Base-by-base conservation (phyloP, 306 rosid species). In the Rosa lucieae region DNA sequence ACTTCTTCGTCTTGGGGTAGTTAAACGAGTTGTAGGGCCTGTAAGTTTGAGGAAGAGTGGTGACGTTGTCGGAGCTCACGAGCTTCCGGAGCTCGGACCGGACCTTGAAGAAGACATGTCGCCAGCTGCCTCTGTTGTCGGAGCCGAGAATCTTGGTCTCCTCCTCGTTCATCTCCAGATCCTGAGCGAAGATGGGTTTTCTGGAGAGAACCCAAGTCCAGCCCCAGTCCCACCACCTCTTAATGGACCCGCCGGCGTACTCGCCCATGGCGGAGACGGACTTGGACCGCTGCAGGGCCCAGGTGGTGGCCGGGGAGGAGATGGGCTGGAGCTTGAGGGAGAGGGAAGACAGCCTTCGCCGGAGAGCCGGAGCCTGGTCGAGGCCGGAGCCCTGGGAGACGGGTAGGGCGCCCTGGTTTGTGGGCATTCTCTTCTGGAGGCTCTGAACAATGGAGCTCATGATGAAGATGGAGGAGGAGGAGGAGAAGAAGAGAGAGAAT, bases 111-210 rank as follows among this genome's bases (percentile, higher is more conserved):
- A 89, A 81, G 63, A 94, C 88, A 79, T 92, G 97, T 53, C 85
- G 81, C 90, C 83, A 88, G 80, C 89, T 94, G 14, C 97, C 97
- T 70, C 78, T 86, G 87, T 76, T 75, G 70, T 83, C 79, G 59
- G 92, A 86, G 14, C 92, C 92, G 6, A 94, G 91, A 53, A 84
- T 37, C 82, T 89, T 92, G 40, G 89, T 82, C 88, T 88, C 97
- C 11, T 87, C 91, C 53, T 92, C 91, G 85, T 91, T 89, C 92
- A 94, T 81, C 84, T 94, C 99, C 74, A 92, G 97, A 90, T 94
- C 99, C 42, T 51, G 52, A 2, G 93, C 92, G 53, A 94, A 92
- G 8, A 88, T 82, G 61, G 94, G 95, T 44, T 89, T 94, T 49
- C 85, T 72, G 8, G 97, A 88, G 10, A 91, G 86, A 81, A 91